Percentiles rank a stretch among this genome's conserved stretches.
Evolutionary conservation across 192 early-diverging fungal genomes (phyloP).

Genomic region (Funneliformis mosseae): DNA sequence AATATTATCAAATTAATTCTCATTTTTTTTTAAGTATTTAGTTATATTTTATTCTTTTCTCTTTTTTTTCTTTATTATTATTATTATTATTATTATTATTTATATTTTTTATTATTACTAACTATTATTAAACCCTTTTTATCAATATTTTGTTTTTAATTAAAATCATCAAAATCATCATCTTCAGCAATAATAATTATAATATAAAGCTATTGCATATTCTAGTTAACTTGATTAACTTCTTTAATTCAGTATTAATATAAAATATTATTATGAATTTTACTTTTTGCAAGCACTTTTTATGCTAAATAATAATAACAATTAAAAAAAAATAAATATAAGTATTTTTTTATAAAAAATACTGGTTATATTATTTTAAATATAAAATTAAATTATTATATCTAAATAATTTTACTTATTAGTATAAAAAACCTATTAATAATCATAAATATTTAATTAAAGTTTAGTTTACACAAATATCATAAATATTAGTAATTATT

Average conservation of each 20-base stretch:
- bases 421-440: not conserved
- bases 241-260: slow-evolving; percentile 6
- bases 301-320: not conserved
- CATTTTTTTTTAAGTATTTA: not conserved
- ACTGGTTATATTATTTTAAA: too few relatives aligned
- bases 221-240: not conserved
- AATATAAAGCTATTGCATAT: not conserved
- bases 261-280: slow-evolving; percentile 16
- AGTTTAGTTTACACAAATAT: not conserved
- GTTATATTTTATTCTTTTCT: not conserved
- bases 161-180: not conserved
- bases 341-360: not conserved
- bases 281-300: slow-evolving; percentile 4
- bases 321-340: not conserved
- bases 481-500: not conserved
- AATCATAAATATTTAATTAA: not conserved
- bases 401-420: not conserved
- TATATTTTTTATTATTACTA: too few relatives aligned
- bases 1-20: not conserved
- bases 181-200: not conserved
- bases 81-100: not conserved
- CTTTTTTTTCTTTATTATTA: not conserved
- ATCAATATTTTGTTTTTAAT: not conserved
- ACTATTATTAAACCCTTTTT: not conserved
- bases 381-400: too few relatives aligned